Evolutionary conservation across 805 yeast species (phyloP), one percentile per base, ranked within the genome.

Genomic region (Candida parachauliodes): DNA sequence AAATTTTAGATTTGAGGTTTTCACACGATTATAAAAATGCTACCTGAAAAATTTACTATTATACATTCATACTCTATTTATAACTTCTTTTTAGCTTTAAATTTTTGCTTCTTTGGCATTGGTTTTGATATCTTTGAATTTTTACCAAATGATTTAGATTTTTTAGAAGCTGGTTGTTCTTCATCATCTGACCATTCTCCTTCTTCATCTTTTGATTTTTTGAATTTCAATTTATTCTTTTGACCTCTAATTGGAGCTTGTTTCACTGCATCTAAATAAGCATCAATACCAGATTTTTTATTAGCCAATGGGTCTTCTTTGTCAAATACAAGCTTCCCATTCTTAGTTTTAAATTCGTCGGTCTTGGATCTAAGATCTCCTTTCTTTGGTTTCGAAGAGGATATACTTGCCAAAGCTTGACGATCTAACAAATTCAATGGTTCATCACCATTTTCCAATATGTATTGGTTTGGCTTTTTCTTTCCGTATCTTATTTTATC

Each of bases 231-330:
- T 66, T 79, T 88, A 62, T 89, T 89, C 67, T 78, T 79, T 69
- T 87, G 96, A 41, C 97, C 96, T 62, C 96, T 82, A 3, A 88
- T 79, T 21, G 98, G 98, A 17, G 93, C 97, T 50, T 83, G 85
- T 59, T 78, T 83, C 17, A 93, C 88, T 5, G 98, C 98, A 45
- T 88, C 96, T 47, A 88, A 76, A 58, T 93, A 93, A 0, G 97
- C 98, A 55, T 85, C 85, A 47, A 91, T 77, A 12, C 96, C 95
- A 32, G 70, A 56, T 4, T 60, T 60, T 39, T 68, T 64, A 19
- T 62, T 60, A 17, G 55, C 54, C 48, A 66, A 54, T n/a, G 62
- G 62, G 51, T 77, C 83, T 30, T 71, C 72, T 25, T 60, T 60
- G 36, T 81, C 88, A 51, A 88, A 75, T 39, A 86, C 76, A 39